Conservation (phyloP, 352 stramenopile species). For the Elongisporangium undulatum region DNA sequence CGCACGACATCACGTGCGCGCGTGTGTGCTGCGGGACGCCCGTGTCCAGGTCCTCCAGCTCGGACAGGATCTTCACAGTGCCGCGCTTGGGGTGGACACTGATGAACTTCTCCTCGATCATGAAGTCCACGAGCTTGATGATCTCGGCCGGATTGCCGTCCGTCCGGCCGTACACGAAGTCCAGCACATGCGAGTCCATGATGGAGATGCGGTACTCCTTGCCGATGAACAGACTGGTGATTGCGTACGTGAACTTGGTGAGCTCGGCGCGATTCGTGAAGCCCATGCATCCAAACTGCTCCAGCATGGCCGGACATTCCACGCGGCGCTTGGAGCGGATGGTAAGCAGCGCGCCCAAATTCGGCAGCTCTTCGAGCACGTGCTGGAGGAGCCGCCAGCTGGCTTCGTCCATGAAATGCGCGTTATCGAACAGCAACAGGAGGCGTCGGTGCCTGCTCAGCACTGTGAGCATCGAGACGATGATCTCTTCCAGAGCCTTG, state of each 20-base stretch:
- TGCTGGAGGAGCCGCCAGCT: slow-evolving; percentile 57
- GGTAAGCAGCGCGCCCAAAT: slow-evolving; percentile 51
- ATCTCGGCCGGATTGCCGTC: slow-evolving; percentile 63
- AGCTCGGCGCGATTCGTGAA: slow-evolving; percentile 21
- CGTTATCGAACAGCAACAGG: slow-evolving; percentile 69
- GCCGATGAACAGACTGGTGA: slow-evolving; percentile 68
- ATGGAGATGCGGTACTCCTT: slow-evolving; percentile 75
- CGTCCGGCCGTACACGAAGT: slow-evolving; percentile 64
- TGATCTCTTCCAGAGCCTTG: slow-evolving; percentile 43
- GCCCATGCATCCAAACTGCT: not conserved
- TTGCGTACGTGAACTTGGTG: slow-evolving; percentile 50
- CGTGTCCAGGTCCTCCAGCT: slow-evolving; percentile 73
- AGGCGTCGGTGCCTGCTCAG: slow-evolving; percentile 50
- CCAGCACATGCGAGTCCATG: slow-evolving; percentile 73
- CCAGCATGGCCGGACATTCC: slow-evolving; percentile 18
- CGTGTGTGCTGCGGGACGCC: slow-evolving; percentile 67
- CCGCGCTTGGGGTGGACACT: slow-evolving; percentile 36
- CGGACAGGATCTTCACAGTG: slow-evolving; percentile 57
- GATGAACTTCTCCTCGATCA: slow-evolving; percentile 63
- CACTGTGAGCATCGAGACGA: slow-evolving; percentile 51
- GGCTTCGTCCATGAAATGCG: slow-evolving; percentile 66
- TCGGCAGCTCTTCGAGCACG: slow-evolving; percentile 48
- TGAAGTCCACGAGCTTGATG: slow-evolving; percentile 64
- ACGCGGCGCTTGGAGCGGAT: slow-evolving; percentile 35
- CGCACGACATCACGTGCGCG: slow-evolving; percentile 63